Base-by-base conservation (phyloP, 2,329 filamentous ascomycete species). In the Coniella vitis region DNA sequence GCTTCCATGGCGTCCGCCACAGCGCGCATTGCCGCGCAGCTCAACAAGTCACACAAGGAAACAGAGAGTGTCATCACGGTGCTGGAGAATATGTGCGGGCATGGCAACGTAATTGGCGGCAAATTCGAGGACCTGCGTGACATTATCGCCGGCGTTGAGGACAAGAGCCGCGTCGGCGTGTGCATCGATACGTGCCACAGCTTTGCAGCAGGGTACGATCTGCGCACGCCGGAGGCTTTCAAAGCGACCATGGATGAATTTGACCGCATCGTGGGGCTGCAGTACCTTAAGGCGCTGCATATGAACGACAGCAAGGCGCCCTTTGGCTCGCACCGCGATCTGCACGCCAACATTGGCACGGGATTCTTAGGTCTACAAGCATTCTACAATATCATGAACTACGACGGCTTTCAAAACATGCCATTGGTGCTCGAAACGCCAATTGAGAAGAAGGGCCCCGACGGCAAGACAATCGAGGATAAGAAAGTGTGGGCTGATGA, bases 391-490 rank as follows among this genome's bases (percentile, higher is more conserved):
- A 71, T 98, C 52, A 84, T 97, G 74, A 97, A 97, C 65, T 82
- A 89, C 60, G 72, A 76, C 21, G 73, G 80, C 1, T 86, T 97
- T 52, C 78, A 86, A 57, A 81, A 81, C 21, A 68, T 96, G 59
- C 93, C 93, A 4, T 89, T 98, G 81, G 83, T 98, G 2, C 77
- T 98, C 7, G 93, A 98, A 71, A 98, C 93, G n/a, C 93, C 93
- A 5, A 91, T 93, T 54, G 88, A 94, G 54, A 75, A 76, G 34
- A 79, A 80, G 39, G 82, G 78, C 16, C 69, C 74, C 41, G 74
- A 83, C 55, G 85, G 84, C 38, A 84, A 84, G 64, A 74, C 75
- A 22, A 65, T 83, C 34, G 86, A 95, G 61, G 89, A 96, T 65
- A 88, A 84, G 65, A 73, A 79, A 46, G 76, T 96, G 14, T 97